Conservation (phyloP, 2,329 filamentous ascomycete species). For the Tolypocladium nubicola region DNA sequence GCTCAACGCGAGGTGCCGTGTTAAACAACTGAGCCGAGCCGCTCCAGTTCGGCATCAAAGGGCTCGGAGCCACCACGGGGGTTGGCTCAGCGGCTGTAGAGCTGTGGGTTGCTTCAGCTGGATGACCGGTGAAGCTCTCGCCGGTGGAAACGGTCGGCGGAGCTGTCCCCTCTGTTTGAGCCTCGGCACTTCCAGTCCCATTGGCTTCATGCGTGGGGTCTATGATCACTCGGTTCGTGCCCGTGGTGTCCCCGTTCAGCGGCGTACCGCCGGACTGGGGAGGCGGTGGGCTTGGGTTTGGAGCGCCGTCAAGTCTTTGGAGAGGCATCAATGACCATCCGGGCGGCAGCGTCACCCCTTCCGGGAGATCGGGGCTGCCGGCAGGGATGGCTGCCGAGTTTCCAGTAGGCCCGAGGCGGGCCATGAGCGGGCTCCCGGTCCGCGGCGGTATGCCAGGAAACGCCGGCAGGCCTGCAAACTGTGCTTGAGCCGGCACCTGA, state of each 20-base stretch:
- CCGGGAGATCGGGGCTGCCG: conserved; percentile 50
- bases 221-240: conserved; percentile 3
- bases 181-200: neutral
- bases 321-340: conserved; percentile 57
- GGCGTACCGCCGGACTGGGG: conserved; percentile 12
- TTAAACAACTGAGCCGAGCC: conserved; percentile 38
- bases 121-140: neutral
- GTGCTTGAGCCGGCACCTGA: conserved; percentile 9
- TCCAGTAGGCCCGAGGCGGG: conserved; percentile 34
- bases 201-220: conserved; percentile 1
- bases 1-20: conserved; percentile 16
- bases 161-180: neutral
- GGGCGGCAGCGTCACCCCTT: conserved; percentile 51
- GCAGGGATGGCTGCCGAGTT: conserved; percentile 43
- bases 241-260: conserved; percentile 7
- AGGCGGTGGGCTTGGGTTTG: conserved; percentile 10
- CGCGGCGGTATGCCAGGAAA: conserved; percentile 21
- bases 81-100: conserved; percentile 10
- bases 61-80: conserved; percentile 35
- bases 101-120: neutral
- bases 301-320: conserved; percentile 37
- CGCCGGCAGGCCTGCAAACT: conserved; percentile 8
- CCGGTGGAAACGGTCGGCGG: neutral
- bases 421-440: conserved; percentile 29
- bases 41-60: conserved; percentile 39